A percentile compares a stretch with the other conserved stretches of the same genome.
Conservation (phyloP, 768 basidiomycete genomes). For the Termitomyces sp. region DNA sequence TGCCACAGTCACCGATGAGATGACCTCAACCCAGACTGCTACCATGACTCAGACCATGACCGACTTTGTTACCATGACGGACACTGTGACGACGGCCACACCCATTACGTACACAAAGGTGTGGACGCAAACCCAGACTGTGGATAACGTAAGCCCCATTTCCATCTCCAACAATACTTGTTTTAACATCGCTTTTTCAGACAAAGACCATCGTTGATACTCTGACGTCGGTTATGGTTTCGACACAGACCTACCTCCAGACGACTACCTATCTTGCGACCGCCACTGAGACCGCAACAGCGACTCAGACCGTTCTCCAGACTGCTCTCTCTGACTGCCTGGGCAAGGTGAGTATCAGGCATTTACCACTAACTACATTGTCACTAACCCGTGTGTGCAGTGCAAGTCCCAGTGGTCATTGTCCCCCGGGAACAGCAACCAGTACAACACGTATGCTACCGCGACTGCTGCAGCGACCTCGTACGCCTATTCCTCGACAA, state of each 20-base stretch:
- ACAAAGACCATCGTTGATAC: conserved; percentile 60
- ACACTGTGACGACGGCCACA: conserved; percentile 45
- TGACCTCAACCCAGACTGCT: conserved; percentile 54
- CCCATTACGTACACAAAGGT: conserved; percentile 59
- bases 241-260: conserved; percentile 43
- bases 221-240: conserved; percentile 47
- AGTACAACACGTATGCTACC: conserved; percentile 41
- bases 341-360: conserved; percentile 34
- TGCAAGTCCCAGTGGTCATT: conserved; percentile 60
- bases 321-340: conserved; percentile 56
- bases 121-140: conserved; percentile 52
- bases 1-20: conserved; percentile 45
- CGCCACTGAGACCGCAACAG: conserved; percentile 42
- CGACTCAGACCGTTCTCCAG: conserved; percentile 40
- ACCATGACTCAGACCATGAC: conserved; percentile 54
- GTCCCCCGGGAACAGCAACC: conserved; percentile 47
- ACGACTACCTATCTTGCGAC: conserved; percentile 50
- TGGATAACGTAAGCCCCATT: conserved; percentile 43
- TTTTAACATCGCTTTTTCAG: conserved; percentile 24
- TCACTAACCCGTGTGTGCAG: conserved; percentile 25
- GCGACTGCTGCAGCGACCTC: conserved; percentile 13
- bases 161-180: background rate
- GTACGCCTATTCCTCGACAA: background rate
- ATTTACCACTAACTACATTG: background rate
- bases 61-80: conserved; percentile 50